A percentile compares a stretch with the other conserved stretches of the same genome.
These are phyloP conservation scores for Leccinellum albellum DNA, from an alignment of 768 basidiomycete genomes.

Conservation along the genomic window DNA sequence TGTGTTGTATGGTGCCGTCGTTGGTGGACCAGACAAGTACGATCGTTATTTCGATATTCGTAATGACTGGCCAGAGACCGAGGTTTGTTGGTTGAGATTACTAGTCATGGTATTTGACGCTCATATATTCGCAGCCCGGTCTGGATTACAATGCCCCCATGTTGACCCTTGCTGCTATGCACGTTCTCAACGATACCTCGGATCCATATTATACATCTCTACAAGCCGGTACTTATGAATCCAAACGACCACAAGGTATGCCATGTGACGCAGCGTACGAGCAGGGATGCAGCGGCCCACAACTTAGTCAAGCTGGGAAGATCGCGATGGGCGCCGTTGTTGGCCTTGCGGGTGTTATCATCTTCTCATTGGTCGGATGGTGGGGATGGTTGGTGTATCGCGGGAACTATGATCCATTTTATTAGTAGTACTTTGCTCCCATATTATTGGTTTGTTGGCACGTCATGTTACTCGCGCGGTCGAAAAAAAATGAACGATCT, in stretches of 20 bases:
- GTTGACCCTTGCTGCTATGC: slow-evolving; percentile 79
- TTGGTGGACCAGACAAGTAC: slow-evolving; percentile 78
- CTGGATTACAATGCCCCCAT: slow-evolving; percentile 89
- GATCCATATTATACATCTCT: slow-evolving; percentile 81
- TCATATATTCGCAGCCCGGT: slow-evolving; percentile 48
- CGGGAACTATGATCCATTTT: slow-evolving; percentile 20
- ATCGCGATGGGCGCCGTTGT: slow-evolving; percentile 71
- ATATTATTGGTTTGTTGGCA: not conserved
- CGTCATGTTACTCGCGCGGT: no score
- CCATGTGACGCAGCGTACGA: slow-evolving; percentile 77
- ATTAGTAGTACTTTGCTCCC: slow-evolving; percentile 12
- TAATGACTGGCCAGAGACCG: slow-evolving; percentile 85
- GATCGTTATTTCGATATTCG: slow-evolving; percentile 84
- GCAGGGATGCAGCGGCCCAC: slow-evolving; percentile 46
- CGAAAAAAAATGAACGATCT: no score
- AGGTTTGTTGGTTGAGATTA: slow-evolving; percentile 42
- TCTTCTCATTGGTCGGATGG: slow-evolving; percentile 44
- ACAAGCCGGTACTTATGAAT: slow-evolving; percentile 61
- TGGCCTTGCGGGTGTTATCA: slow-evolving; percentile 54
- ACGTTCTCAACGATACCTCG: slow-evolving; percentile 57
- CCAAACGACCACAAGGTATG: slow-evolving; percentile 56
- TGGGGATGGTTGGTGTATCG: slow-evolving; percentile 33
- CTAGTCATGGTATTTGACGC: not conserved
- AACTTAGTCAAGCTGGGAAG: slow-evolving; percentile 56
- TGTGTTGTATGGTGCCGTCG: slow-evolving; percentile 80